Percentiles rank a stretch among this genome's conserved stretches.
Evolutionary conservation across 2,329 filamentous ascomycete species (phyloP).

Genomic region (Fusarium tupiense): DNA sequence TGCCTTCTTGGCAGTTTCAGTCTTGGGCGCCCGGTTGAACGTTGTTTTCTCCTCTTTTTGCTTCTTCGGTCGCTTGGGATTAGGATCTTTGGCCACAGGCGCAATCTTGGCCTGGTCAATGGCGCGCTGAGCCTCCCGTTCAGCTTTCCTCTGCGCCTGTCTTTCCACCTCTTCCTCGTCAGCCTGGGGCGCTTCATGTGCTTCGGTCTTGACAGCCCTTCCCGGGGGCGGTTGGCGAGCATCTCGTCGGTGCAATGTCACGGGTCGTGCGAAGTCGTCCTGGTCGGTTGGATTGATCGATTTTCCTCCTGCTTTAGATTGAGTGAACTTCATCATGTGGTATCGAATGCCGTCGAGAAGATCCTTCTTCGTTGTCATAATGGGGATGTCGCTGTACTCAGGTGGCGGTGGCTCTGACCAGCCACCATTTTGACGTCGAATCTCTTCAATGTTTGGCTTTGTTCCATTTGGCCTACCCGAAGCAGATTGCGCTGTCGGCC

Average conservation of each 20-base stretch:
- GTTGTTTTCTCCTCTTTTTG: conserved; percentile 87
- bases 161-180: conserved; percentile 70
- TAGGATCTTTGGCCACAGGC: conserved; percentile 72
- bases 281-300: conserved; percentile 75
- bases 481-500: conserved; percentile 35
- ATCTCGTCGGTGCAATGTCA: conserved; percentile 89
- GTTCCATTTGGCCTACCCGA: conserved; percentile 42
- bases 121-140: conserved; percentile 86
- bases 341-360: conserved; percentile 82
- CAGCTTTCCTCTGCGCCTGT: conserved; percentile 76
- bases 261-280: conserved; percentile 84
- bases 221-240: conserved; percentile 75
- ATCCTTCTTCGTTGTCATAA: conserved; percentile 85
- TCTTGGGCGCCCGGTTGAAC: conserved; percentile 81
- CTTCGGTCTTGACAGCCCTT: conserved; percentile 70
- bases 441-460: conserved; percentile 52
- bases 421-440: conserved; percentile 61
- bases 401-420: conserved; percentile 65
- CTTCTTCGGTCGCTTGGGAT: conserved; percentile 64
- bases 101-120: conserved; percentile 93
- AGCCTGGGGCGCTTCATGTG: conserved; percentile 52
- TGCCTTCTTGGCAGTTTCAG: conserved; percentile 82
- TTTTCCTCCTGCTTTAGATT: conserved; percentile 66
- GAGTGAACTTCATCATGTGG: conserved; percentile 84
- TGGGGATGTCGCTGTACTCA: conserved; percentile 67